Base-by-base conservation (phyloP, 2,329 filamentous ascomycete genomes). In the Clarireedia homoeocarpa region DNA sequence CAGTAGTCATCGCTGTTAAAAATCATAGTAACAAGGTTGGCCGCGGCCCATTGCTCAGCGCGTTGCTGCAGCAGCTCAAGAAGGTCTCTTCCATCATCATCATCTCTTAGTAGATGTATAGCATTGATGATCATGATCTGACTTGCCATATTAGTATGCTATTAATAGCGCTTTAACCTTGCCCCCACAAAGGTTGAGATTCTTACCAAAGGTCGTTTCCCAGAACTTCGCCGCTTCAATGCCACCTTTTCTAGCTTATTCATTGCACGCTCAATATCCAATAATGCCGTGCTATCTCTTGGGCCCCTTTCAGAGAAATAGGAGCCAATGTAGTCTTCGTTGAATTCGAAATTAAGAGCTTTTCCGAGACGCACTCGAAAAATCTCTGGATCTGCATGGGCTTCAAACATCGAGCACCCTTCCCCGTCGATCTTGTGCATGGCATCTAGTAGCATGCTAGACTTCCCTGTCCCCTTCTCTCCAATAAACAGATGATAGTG, bases 191-290 rank as follows among this genome's bases (percentile, higher is more conserved):
- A 34, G 12, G 6, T 34, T 34, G 9, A 34, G 30, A 34, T 34
- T 34, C 46, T 36, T n/a, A 99, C 79, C 5, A 99, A 76, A 1
- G 94, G 94, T 58, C 79, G 77, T 7, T 81, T 80, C 1, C 67
- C 71, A 57, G 71, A 74, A 34, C 78, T 75, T 46, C 91, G 78
- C 51, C 88, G 80, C 63, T 77, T 78, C 57, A 99, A 74, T 0
- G 94, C 94, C 6, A 97, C 89, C 71, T 99, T 99, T 69, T 99
- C 94, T 10, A 99, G 75, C 72, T 99, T 99, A 77, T 99, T 99
- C 70, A 99, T 86, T 0, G 94, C 94, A 27, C 94, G 84, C 70
- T 99, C 94, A 60, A 99, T 96, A 69, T 99, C 94, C 1, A 99
- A 78, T 36, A 99, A 76, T 4, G 94, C 91, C 0, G 90, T 95